Evolutionary conservation across 2,329 filamentous ascomycete species (phyloP).

Genomic region (Aspergillus proliferans): DNA sequence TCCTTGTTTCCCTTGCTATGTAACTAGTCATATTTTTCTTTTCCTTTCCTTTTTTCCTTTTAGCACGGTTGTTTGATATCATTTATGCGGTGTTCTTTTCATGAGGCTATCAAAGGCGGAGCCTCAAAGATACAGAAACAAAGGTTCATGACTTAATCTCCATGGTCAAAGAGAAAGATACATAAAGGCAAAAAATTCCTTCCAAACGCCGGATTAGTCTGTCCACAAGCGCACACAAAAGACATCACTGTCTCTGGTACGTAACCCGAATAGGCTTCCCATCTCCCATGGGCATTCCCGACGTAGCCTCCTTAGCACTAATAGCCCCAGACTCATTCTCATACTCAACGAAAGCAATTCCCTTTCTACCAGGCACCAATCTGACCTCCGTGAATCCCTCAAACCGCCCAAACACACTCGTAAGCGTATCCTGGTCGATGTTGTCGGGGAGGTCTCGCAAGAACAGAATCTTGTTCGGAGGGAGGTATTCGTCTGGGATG

Average conservation of each 20-base stretch:
- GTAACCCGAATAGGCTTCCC: conserved; percentile 85
- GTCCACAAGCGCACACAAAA: conserved; percentile 10
- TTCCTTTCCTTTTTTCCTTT: conserved; percentile 2
- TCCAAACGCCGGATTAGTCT: conserved; percentile 23
- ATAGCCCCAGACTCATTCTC: conserved; percentile 85
- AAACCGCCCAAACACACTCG: conserved; percentile 76
- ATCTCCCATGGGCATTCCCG: conserved; percentile 72
- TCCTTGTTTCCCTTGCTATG: conserved; percentile 3
- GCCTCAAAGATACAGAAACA: background rate
- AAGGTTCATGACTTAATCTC: background rate
- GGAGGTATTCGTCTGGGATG: conserved; percentile 95
- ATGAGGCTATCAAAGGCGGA: background rate
- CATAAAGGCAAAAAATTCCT: conserved; percentile 9
- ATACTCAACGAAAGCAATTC: conserved; percentile 96
- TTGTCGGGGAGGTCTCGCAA: conserved; percentile 86
- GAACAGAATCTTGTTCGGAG: conserved; percentile 95
- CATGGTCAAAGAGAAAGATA: conserved; percentile 5
- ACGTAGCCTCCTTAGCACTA: conserved; percentile 86
- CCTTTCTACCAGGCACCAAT: conserved; percentile 74
- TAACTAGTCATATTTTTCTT: conserved; percentile 13
- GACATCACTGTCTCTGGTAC: conserved; percentile 75
- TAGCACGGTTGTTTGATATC: conserved; percentile 6
- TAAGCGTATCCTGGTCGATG: conserved; percentile 73
- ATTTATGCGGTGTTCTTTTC: conserved; percentile 3
- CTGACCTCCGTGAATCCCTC: conserved; percentile 92